These are phyloP conservation scores for Colletotrichum sp. DNA, from an alignment of 2,329 filamentous ascomycete species.

Conservation along the genomic window DNA sequence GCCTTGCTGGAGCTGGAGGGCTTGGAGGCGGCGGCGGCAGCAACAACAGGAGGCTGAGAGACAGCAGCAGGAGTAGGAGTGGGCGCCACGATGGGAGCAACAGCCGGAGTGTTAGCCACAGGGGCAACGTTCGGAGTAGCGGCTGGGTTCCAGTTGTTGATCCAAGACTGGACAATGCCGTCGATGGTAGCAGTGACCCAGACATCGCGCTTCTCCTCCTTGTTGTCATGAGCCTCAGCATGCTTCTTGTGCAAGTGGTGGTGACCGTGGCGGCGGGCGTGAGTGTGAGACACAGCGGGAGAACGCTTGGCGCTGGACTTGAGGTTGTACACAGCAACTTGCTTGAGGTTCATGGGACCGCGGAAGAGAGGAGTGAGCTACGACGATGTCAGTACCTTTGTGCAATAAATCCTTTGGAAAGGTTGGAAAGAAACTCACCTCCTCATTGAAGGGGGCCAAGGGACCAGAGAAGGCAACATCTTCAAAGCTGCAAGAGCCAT, in stretches of 20 bases:
- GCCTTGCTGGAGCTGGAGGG: conserved; percentile 18
- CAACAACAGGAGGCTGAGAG: conserved; percentile 13
- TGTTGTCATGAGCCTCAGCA: conserved; percentile 34
- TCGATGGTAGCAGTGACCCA: conserved; percentile 63
- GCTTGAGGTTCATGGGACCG: conserved; percentile 70
- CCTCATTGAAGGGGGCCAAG: conserved; percentile 72
- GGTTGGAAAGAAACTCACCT: conserved; percentile 54
- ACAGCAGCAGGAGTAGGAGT: conserved; percentile 12
- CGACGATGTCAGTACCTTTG: neutral
- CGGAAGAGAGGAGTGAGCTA: conserved; percentile 77
- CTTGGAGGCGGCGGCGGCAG: conserved; percentile 7
- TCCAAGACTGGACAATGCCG: conserved; percentile 62
- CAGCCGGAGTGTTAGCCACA: conserved; percentile 15
- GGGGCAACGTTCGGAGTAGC: conserved; percentile 21
- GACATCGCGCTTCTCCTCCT: conserved; percentile 51
- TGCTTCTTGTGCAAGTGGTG: conserved; percentile 56
- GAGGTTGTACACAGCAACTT: conserved; percentile 74
- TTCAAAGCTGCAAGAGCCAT: conserved; percentile 59
- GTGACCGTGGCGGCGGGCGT: conserved; percentile 43
- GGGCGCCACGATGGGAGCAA: conserved; percentile 14
- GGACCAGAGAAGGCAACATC: conserved; percentile 62
- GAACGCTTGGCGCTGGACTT: conserved; percentile 36
- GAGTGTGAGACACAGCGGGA: conserved; percentile 27
- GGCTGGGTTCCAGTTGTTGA: conserved; percentile 56
- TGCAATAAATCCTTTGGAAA: conserved; percentile 3